Base-by-base conservation (phyloP, 352 stramenopile species). In the Phytophthora ohioensis region DNA sequence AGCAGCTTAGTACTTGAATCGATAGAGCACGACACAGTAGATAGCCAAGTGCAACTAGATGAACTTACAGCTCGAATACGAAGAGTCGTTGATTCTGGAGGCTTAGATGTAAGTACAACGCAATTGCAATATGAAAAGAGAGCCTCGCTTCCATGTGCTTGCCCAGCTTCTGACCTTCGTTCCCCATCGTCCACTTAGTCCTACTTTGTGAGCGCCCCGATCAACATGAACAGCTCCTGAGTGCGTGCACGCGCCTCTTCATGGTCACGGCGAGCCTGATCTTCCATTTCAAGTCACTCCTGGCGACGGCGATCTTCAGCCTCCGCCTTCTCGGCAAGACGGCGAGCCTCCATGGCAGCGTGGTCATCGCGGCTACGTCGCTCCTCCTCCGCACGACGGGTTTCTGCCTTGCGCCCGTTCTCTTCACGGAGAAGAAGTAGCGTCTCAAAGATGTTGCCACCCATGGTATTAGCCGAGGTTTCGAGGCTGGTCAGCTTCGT, bases 321-420 rank as follows among this genome's bases (percentile, higher is more conserved):
- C 8, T 48, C 35, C 5, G 30, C 13, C 21, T 65, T 57, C 4
- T 65, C 21, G 3, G 34, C 46, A 57, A 36, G 5, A 11, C 46
- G 35, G 5, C 36, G 36, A 5, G 27, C 11, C 3, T 58, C 46
- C 32, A 13, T 6, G 13, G 38, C 27, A 4, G 8, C 45, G 17
- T 21, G 4, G 3, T 66, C 36, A 1, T 58, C 58, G 11, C 47
- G 21, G 30, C 35, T 17, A 27, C 36, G 47, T 27, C 34, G 21
- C 1, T 66, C 38, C 11, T 66, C 30, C 10, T 66, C 46, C 11
- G 3, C 34, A 27, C 47, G 58, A n/a, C 47, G 48, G 11, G 5
- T 15, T 7, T 66, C 58, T 11, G 39, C 58, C 38, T 65, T 65
- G 2, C 57, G 36, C 35, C 52, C 46, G 39, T 57, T 58, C 9